Base-by-base conservation (phyloP, 352 stramenopile species). In the Globisporangium cystogenes region DNA sequence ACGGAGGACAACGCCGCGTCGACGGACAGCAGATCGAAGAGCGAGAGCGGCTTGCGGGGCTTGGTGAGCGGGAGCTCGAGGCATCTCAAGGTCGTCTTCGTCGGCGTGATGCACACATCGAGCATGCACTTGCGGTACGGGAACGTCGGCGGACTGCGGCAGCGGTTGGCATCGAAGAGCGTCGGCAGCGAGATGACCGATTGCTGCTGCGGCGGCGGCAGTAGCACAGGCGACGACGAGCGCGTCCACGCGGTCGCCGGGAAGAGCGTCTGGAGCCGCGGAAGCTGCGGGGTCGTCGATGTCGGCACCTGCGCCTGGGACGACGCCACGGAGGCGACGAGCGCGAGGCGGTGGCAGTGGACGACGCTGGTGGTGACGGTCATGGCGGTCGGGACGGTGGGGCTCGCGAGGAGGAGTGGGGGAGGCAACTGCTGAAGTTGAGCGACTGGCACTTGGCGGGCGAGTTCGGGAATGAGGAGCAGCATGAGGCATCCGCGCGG, bases 1-100 rank as follows among this genome's bases (percentile, higher is more conserved):
- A n/a, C 27, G 10, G 41, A 31, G 3, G 47, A 27, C 15, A 55
- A 23, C 14, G 54, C 31, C 21, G 53, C 41, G 8, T 80, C 65
- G n/a, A 52, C 52, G 1, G 67, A 76, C 26, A 88, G 65, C 55
- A 88, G 50, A 33, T 88, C 77, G 18, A 71, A 60, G 31, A 88
- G 60, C 4, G 74, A 74, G 26, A 88, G 49, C 8, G 59, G 70
- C 42, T 74, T 71, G 2, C 72, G 68, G 10, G 62, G 59, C 51
- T 80, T 80, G 39, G 53, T 67, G 18, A 36, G 18, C 4, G 43
- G 20, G 15, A 21, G 41, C 10, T 57, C 55, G 29, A 51, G 21
- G 10, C 55, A 31, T 24, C 49, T 70, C 46, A 53, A 39, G 24
- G 41, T 39, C n/a, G 56, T 62, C 53, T 68, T 70, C 27, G 36